Conservation (phyloP, 805 yeast genomes). For the Saccharomycopsis capsularis region DNA sequence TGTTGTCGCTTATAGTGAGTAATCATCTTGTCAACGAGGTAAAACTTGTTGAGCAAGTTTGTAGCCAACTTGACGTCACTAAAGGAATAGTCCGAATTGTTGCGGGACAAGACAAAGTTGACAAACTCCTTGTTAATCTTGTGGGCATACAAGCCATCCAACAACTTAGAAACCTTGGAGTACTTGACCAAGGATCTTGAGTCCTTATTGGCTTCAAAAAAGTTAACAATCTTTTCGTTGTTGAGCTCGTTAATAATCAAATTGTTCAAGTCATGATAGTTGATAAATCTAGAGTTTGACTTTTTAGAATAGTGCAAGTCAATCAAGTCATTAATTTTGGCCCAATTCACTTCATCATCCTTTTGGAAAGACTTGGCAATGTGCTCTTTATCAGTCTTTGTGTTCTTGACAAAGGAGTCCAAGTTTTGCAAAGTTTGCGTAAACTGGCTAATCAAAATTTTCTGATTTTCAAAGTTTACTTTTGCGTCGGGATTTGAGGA, state of each 20-base stretch:
- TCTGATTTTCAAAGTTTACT: background rate
- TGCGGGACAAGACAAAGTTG: constrained; percentile 25
- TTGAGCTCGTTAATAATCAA: constrained; percentile 36
- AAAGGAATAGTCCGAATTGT: background rate
- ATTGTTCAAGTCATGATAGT: constrained; percentile 35
- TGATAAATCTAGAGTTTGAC: constrained; percentile 27
- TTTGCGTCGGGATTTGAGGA: background rate
- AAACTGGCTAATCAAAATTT: constrained; percentile 26
- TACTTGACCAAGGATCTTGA: background rate
- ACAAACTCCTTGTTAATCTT: constrained; percentile 32
- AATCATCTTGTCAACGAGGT: constrained; percentile 9
- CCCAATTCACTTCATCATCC: constrained; percentile 15
- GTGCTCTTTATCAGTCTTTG: background rate
- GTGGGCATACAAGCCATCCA: constrained; percentile 32
- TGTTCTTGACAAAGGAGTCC: constrained; percentile 27
- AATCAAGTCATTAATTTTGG: constrained; percentile 26
- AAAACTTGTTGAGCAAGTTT: constrained; percentile 15
- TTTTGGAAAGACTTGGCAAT: background rate
- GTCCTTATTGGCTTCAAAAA: constrained; percentile 24
- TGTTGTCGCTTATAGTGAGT: constrained; percentile 5
- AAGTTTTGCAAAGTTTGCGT: constrained; percentile 31
- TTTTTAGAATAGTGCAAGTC: background rate
- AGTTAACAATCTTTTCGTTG: constrained; percentile 30
- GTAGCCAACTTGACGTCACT: constrained; percentile 10
- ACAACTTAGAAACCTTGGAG: constrained; percentile 17